These are phyloP conservation scores for Malbranchea zuffiana DNA, from an alignment of 2,329 filamentous ascomycete species.

Conservation along the genomic window DNA sequence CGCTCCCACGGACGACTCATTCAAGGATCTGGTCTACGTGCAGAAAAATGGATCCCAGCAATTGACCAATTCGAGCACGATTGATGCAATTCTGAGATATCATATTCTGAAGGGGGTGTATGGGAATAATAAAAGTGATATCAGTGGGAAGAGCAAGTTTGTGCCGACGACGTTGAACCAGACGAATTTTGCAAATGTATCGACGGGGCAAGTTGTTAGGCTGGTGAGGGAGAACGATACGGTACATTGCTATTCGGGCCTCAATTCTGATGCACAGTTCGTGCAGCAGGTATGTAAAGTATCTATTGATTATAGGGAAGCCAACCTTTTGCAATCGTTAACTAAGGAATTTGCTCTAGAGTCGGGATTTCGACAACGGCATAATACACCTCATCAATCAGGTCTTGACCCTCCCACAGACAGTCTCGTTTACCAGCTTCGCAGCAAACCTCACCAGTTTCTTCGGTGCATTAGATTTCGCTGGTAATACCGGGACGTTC, in stretches of 20 bases:
- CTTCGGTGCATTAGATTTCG: constrained; percentile 37
- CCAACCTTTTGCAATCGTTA: too few species aligned
- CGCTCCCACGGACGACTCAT: constrained; percentile 45
- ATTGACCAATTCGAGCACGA: constrained; percentile 17
- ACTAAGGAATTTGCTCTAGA: constrained; percentile 21
- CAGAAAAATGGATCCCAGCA: constrained; percentile 26
- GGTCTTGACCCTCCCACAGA: constrained; percentile 39
- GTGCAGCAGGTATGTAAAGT: constrained; percentile 38
- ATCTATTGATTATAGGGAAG: too few species aligned
- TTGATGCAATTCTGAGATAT: constrained; percentile 44
- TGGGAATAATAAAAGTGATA: constrained; percentile 23
- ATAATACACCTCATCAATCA: constrained; percentile 45
- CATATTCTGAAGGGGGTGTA: constrained; percentile 48
- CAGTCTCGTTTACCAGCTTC: constrained; percentile 33
- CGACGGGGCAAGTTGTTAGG: constrained; percentile 49
- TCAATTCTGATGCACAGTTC: constrained; percentile 41
- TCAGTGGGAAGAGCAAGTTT: constrained; percentile 32
- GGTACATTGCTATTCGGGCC: constrained; percentile 40
- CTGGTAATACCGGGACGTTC: constrained; percentile 28
- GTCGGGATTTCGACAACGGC: constrained; percentile 45
- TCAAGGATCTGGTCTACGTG: constrained; percentile 22
- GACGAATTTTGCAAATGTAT: constrained; percentile 46
- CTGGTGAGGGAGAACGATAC: constrained; percentile 35
- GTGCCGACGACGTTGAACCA: constrained; percentile 41
- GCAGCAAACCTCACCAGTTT: constrained; percentile 38